Evolutionary conservation across 257 asterid genomes (phyloP), one percentile per base, ranked within the genome.

Genomic region (Lavandula angustifolia): DNA sequence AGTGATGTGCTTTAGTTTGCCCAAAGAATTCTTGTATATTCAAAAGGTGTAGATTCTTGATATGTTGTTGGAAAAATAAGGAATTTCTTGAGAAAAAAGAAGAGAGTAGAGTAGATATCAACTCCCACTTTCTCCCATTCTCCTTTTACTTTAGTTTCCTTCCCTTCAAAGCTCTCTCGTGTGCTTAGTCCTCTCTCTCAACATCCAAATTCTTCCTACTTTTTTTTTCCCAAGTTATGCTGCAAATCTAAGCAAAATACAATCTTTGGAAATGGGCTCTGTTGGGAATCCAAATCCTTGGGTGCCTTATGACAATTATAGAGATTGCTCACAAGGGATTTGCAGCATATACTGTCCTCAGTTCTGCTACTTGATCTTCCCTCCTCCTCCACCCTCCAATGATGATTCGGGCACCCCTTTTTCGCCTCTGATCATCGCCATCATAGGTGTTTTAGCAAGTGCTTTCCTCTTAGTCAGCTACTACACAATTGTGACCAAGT

Each of bases 301-400:
- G 77, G 68, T 84, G 18, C 83, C 96, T 10, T 82, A 81, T 75
- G 82, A 76, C 7, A 70, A 76, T 61, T 79, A 75, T 4, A 80
- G 68, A 27, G 95, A 86, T 44, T 92, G 98, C 60, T 84, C 98
- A 42, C 79, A 67, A 51, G 91, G 84, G 17, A 72, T 89, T 42
- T 92, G 98, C 80, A 92, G 88, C 86, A 73, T 75, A 11, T 86
- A 87, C 64, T 92, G 98, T 70, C 95, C 92, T 5, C 96, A 85
- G 22, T 92, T 85, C 78, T 92, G 98, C 81, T 77, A 84, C 83
- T 48, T 87, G 44, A 67, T 74, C 75, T 76, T 84, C 78, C 91
- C 96, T 18, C 97, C 97, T 11, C 96, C 96, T 1, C 95, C 96
- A 2, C 87, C 81, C 5, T 53, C 76, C 0, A 81, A 73, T 1